Conservation (phyloP, 2,329 filamentous ascomycete species). For the Fusarium coicis region DNA sequence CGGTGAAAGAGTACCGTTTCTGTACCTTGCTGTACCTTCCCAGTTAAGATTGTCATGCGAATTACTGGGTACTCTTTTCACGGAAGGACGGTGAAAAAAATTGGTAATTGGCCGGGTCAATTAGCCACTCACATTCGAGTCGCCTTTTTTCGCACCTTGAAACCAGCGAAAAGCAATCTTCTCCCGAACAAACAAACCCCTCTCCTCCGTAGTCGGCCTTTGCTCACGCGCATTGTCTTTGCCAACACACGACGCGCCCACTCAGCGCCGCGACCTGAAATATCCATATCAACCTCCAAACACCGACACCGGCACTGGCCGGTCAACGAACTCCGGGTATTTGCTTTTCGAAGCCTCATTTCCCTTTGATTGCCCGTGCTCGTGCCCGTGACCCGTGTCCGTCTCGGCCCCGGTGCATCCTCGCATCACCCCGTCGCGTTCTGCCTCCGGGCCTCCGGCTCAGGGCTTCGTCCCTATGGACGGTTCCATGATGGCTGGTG, state of each 20-base stretch:
- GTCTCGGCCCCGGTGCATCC: slow-evolving; percentile 24
- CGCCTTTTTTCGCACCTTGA: slow-evolving; percentile 35
- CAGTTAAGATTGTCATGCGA: not conserved
- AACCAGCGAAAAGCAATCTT: slow-evolving; percentile 37
- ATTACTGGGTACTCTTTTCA: not conserved
- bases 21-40: slow-evolving; percentile 16
- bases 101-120: slow-evolving; percentile 9
- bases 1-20: slow-evolving; percentile 22
- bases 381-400: slow-evolving; percentile 18
- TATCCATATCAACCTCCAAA: slow-evolving; percentile 41
- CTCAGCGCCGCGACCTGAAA: slow-evolving; percentile 37
- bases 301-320: slow-evolving; percentile 47
- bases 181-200: slow-evolving; percentile 41
- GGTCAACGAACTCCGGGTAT: slow-evolving; percentile 23
- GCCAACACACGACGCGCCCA: slow-evolving; percentile 40
- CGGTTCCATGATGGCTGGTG: slow-evolving; percentile 58
- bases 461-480: slow-evolving; percentile 54
- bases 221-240: slow-evolving; percentile 40
- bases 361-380: slow-evolving; percentile 20
- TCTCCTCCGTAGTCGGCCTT: slow-evolving; percentile 50
- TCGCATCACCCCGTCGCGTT: slow-evolving; percentile 12
- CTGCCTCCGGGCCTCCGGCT: slow-evolving; percentile 31
- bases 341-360: slow-evolving; percentile 12
- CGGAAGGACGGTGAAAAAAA: slow-evolving; percentile 8
- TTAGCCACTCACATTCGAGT: slow-evolving; percentile 31